Conservation (phyloP, 345 rosid genomes). For the Lagerstroemia speciosa region DNA sequence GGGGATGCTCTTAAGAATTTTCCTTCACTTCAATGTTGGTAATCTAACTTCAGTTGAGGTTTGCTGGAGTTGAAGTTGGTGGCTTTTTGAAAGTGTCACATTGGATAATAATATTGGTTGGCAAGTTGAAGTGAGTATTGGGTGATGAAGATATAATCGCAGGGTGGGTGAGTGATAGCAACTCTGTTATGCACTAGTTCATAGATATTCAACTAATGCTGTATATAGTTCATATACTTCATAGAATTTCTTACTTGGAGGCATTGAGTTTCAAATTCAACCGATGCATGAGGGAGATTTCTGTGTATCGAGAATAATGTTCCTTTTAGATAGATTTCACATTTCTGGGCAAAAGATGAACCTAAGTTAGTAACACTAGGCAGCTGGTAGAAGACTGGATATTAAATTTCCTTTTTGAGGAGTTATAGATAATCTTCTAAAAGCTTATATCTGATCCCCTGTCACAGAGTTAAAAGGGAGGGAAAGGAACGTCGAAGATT, state of each 20-base stretch:
- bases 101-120: too few relatives aligned
- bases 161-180: too few relatives aligned
- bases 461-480: constrained; percentile 46
- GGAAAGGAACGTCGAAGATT: constrained; percentile 61
- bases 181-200: too few relatives aligned
- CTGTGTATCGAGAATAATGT: background rate
- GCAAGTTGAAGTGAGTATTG: too few relatives aligned
- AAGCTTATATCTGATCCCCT: background rate
- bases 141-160: too few relatives aligned
- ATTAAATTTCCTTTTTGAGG: background rate
- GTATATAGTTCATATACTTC: too few relatives aligned
- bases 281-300: background rate
- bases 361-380: background rate
- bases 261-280: background rate
- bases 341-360: background rate
- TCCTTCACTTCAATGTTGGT: background rate
- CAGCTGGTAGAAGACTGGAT: background rate
- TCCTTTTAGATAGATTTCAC: background rate
- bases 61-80: too few relatives aligned
- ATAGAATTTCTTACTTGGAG: background rate
- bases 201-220: too few relatives aligned
- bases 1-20: background rate
- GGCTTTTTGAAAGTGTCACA: too few relatives aligned
- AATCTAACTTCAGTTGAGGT: too few relatives aligned
- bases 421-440: background rate